phyloP scores from a whole-genome alignment of 1,284 basidiomycete species.

The Pseudozyma hubeiensis region DNA sequence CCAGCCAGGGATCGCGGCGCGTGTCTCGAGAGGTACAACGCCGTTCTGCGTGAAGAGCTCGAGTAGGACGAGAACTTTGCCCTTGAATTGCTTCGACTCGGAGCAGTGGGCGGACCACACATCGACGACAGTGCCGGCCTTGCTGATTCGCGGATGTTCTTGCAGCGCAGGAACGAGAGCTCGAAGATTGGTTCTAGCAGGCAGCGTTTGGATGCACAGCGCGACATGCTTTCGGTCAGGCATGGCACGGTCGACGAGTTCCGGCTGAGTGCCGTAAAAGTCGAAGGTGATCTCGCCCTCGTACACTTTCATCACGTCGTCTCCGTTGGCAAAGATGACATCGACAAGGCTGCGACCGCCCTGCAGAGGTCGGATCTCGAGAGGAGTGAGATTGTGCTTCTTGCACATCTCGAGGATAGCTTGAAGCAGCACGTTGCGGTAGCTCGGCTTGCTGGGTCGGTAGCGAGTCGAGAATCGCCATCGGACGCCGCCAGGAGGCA shows the following conservation, averaged over 20 bases:
- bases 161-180: constrained; percentile 1
- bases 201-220: constrained; percentile 34
- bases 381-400: constrained; percentile 17
- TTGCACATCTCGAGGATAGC: constrained; percentile 39
- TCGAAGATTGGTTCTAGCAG: constrained; percentile 6
- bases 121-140: constrained; percentile 23
- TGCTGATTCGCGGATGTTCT: constrained; percentile 3
- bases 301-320: constrained; percentile 32
- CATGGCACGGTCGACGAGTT: constrained; percentile 17
- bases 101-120: constrained; percentile 24
- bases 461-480: constrained; percentile 28
- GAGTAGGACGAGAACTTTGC: constrained; percentile 34
- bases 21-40: constrained; percentile 11
- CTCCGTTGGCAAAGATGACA: constrained; percentile 25
- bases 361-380: constrained; percentile 24
- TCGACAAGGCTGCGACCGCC: constrained; percentile 19
- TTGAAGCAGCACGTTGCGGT: constrained; percentile 32
- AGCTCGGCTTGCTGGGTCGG: constrained; percentile 18
- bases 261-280: constrained; percentile 33
- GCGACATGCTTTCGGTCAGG: constrained; percentile 19
- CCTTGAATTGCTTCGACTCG: constrained; percentile 13
- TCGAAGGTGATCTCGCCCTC: constrained; percentile 24
- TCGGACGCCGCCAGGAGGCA: constrained; percentile 30
- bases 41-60: constrained; percentile 14
- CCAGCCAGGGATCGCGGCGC: constrained; percentile 30